A percentile compares a stretch with the other conserved stretches of the same genome.
Evolutionary conservation across 495 filamentous ascomycete species (phyloP).

Genomic region (Hypoxylon trugodes): DNA sequence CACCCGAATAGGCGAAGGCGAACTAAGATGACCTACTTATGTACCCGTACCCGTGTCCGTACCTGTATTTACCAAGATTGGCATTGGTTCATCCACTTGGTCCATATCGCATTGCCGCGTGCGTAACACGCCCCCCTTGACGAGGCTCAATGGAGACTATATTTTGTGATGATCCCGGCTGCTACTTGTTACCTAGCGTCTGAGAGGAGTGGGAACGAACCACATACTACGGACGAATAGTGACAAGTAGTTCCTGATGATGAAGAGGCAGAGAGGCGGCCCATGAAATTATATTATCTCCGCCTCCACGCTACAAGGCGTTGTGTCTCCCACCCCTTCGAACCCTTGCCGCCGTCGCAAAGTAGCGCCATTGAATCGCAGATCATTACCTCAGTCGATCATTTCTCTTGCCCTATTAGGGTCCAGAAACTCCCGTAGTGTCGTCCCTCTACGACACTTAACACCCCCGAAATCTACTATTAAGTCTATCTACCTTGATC

Average conservation of each 20-base stretch:
- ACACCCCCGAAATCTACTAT: constrained; percentile 32
- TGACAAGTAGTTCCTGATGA: constrained; percentile 21
- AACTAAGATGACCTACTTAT: not conserved
- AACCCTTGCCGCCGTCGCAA: constrained; percentile 43
- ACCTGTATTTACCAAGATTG: too few species aligned
- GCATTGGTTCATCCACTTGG: too few species aligned
- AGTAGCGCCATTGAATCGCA: constrained; percentile 47
- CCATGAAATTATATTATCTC: constrained; percentile 28
- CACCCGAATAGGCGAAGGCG: constrained; percentile 10
- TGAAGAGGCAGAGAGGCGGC: constrained; percentile 17
- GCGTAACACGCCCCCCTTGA: not conserved
- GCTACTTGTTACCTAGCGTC: too few species aligned
- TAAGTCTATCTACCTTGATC: constrained; percentile 13
- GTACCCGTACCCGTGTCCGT: too few species aligned
- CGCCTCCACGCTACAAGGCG: constrained; percentile 30
- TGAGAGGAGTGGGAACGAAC: constrained; percentile 28
- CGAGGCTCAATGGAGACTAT: not conserved
- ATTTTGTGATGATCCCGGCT: constrained; percentile 10
- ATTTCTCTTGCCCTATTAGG: constrained; percentile 43
- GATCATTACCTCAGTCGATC: constrained; percentile 46
- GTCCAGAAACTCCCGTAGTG: constrained; percentile 42
- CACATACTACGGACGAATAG: too few species aligned
- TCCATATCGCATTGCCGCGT: too few species aligned
- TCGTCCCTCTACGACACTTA: constrained; percentile 36
- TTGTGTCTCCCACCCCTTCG: constrained; percentile 29